Evolutionary conservation across 108 stramenopile species (phyloP), one percentile per base, ranked within the genome.

Genomic region (Mayamaea pseudoterrestris): DNA sequence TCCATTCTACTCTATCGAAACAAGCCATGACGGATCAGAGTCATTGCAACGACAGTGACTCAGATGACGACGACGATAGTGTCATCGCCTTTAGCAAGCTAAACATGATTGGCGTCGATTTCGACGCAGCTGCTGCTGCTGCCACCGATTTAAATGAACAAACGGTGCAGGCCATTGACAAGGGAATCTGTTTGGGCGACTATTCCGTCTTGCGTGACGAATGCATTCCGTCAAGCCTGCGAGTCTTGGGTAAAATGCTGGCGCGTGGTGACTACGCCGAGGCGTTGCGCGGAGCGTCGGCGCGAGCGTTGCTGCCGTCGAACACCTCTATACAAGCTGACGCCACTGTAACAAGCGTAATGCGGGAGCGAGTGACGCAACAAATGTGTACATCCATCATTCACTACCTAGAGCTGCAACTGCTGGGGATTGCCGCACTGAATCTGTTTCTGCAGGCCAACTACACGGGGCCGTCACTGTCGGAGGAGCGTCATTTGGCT

Each of bases 401-500:
- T 8, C 63, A 70, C 17, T 66, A 65, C 35, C 46, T 77, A 2
- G 73, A 79, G 43, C 57, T 73, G 25, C 80, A 87, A 53, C 32
- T 80, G 11, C 14, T 85, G 24, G 80, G 55, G 5, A 50, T 83
- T 53, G 83, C 88, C 3, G 72, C 88, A 34, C 67, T 90, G 40
- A 83, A 90, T 55, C 49, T 90, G 20, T 90, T 82, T 55, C 54
- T 83, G 30, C 89, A 90, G 52, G 48, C 76, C 40, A 90, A 90
- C 47, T 90, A 90, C 60, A 85, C 81, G 24, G 83, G 90, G 3
- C 83, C 83, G 6, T 63, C 78, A 2, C 57, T 83, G 35, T 60
- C 68, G 24, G 43, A 64, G 6, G 14, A 55, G 13, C 26, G 57
- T n/a, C n/a, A n/a, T n/a, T 14, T 3, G 26, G 35, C 57, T 35